Evolutionary conservation across 2,329 filamentous ascomycete genomes (phyloP).

Genomic region (Diaporthe helianthi): DNA sequence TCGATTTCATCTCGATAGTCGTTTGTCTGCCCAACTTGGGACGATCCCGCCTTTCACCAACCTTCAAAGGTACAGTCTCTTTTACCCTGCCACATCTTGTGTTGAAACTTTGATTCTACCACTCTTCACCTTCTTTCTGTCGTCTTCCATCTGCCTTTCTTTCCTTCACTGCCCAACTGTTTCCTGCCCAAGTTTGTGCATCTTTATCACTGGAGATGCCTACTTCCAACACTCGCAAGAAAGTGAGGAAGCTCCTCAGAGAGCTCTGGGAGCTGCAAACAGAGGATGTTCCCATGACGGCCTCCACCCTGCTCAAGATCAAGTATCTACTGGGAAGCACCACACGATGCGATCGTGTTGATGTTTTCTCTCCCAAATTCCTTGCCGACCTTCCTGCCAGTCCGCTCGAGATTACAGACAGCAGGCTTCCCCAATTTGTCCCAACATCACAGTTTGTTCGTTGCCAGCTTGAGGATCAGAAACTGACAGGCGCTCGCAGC

Average conservation of each 20-base stretch:
- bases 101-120: background rate
- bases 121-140: background rate
- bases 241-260: constrained; percentile 31
- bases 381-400: constrained; percentile 22
- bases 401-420: constrained; percentile 24
- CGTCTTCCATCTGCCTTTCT: background rate
- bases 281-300: constrained; percentile 38
- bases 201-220: constrained; percentile 19
- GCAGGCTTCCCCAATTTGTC: constrained; percentile 45
- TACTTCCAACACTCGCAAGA: constrained; percentile 28
- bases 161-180: background rate
- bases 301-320: constrained; percentile 39
- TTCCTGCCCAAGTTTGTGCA: background rate
- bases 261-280: constrained; percentile 39
- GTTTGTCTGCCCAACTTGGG: background rate
- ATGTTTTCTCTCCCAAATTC: constrained; percentile 27
- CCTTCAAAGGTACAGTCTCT: background rate
- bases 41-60: background rate
- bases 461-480: constrained; percentile 50
- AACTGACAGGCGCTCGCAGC: constrained; percentile 45
- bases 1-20: background rate
- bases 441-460: constrained; percentile 30
- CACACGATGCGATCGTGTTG: constrained; percentile 26
- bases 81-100: background rate
- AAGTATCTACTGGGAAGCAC: constrained; percentile 38